These are phyloP conservation scores for Sonneratia caseolaris DNA, from an alignment of 345 rosid species.

Conservation along the genomic window DNA sequence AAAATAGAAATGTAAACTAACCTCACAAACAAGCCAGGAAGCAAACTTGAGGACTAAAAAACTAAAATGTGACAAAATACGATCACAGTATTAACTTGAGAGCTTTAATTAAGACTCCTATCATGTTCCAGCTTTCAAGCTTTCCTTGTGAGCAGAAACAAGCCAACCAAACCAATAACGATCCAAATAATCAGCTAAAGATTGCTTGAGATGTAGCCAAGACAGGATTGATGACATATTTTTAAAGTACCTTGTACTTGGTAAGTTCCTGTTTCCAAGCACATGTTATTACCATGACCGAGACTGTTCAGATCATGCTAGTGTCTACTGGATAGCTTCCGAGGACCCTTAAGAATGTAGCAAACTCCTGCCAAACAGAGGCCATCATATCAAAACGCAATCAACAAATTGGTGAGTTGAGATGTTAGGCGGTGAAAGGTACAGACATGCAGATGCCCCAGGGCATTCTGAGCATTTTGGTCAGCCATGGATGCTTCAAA, in stretches of 20 bases:
- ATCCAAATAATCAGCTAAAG: not conserved
- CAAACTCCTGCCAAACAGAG: constrained; percentile 62
- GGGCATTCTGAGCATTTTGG: constrained; percentile 80
- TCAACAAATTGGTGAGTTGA: not conserved
- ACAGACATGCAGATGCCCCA: constrained; percentile 66
- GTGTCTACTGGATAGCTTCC: constrained; percentile 96
- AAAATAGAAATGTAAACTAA: not conserved
- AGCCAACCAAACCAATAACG: not conserved
- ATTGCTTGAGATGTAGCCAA: not conserved
- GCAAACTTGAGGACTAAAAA: not conserved
- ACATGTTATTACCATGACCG: not conserved
- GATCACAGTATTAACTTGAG: not conserved
- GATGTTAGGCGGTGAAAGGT: not conserved
- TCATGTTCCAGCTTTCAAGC: no score
- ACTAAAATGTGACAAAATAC: no score
- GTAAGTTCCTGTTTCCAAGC: not conserved
- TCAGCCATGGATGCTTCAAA: constrained; percentile 98
- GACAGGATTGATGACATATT: not conserved
- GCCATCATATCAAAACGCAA: not conserved
- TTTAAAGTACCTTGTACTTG: not conserved
- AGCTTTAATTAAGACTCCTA: no score
- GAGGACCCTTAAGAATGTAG: constrained; percentile 83
- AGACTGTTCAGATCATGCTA: constrained; percentile 38
- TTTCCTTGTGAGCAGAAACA: no score
- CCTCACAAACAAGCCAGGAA: not conserved